Evolutionary conservation across 345 rosid genomes (phyloP).

Genomic region (Syzygium oleosum): DNA sequence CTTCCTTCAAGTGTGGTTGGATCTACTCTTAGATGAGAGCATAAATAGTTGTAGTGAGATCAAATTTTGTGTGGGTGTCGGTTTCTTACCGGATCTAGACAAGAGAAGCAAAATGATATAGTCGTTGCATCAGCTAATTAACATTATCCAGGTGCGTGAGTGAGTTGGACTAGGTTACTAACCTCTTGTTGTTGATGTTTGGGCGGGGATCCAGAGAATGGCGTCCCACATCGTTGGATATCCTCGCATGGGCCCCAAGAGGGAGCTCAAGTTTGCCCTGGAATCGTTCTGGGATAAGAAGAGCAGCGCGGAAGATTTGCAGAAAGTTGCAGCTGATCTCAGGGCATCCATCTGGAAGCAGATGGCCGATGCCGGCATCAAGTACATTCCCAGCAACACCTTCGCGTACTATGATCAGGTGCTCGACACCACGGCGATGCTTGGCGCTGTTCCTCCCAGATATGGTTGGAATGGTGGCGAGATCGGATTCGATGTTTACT

Average conservation of each 20-base stretch:
- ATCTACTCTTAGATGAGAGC: not conserved
- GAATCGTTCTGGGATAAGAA: constrained; percentile 98
- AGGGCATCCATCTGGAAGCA: constrained; percentile 91
- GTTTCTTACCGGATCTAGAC: not conserved
- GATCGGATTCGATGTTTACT: constrained; percentile 75
- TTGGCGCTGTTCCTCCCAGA: constrained; percentile 90
- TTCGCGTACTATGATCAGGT: constrained; percentile 88
- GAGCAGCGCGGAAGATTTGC: constrained; percentile 82
- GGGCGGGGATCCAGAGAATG: constrained; percentile 34
- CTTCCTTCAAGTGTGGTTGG: not conserved
- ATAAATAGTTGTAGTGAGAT: not conserved
- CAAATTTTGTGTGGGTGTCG: not conserved
- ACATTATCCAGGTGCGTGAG: not conserved
- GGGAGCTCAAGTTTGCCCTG: constrained; percentile 95
- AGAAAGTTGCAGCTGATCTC: constrained; percentile 82
- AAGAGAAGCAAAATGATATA: not conserved
- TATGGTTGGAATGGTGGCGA: constrained; percentile 81
- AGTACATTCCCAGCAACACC: constrained; percentile 94
- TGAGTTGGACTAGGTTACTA: not conserved
- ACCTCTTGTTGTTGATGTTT: not conserved
- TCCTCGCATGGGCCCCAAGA: constrained; percentile 99
- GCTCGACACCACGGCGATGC: constrained; percentile 90
- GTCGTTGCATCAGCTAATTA: not conserved
- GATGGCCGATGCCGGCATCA: constrained; percentile 83
- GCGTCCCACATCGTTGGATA: constrained; percentile 98